These are phyloP conservation scores for Malus fusca DNA, from an alignment of 306 rosid species.

Conservation along the genomic window DNA sequence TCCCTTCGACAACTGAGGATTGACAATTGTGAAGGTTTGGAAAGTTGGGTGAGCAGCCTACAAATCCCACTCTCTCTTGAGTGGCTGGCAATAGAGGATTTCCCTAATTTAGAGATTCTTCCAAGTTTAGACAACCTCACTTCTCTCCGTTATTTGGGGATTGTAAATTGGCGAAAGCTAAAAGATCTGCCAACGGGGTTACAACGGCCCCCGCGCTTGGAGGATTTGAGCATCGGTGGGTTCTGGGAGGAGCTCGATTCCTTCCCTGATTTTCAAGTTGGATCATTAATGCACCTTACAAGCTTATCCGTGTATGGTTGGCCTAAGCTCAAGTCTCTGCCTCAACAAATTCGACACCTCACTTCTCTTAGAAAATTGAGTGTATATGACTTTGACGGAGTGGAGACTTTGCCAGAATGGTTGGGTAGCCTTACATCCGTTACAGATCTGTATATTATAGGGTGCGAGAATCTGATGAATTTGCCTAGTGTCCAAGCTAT, in stretches of 20 bases:
- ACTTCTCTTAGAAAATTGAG: no score
- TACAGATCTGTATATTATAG: rapidly evolving
- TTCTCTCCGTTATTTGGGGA: no score
- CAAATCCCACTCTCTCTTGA: no score
- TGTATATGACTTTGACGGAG: no score
- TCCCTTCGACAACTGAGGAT: rapidly evolving
- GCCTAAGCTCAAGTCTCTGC: not conserved
- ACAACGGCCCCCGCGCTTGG: no score
- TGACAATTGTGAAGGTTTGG: rapidly evolving
- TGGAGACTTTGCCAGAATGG: no score
- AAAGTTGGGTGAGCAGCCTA: no score
- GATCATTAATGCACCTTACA: not conserved
- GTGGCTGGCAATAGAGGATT: rapidly evolving
- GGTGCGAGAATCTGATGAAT: not conserved
- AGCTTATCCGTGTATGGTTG: rapidly evolving
- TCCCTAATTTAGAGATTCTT: no score
- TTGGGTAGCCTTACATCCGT: no score
- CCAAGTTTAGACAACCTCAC: no score
- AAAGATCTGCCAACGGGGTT: no score
- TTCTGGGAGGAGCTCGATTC: not conserved
- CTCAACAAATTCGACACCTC: not conserved
- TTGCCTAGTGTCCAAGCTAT: not conserved
- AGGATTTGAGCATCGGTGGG: not conserved
- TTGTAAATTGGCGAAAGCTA: no score
- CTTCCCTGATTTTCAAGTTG: not conserved